These are phyloP conservation scores for Tarenaya hassleriana DNA, from an alignment of 345 rosid genomes.

Conservation along the genomic window DNA sequence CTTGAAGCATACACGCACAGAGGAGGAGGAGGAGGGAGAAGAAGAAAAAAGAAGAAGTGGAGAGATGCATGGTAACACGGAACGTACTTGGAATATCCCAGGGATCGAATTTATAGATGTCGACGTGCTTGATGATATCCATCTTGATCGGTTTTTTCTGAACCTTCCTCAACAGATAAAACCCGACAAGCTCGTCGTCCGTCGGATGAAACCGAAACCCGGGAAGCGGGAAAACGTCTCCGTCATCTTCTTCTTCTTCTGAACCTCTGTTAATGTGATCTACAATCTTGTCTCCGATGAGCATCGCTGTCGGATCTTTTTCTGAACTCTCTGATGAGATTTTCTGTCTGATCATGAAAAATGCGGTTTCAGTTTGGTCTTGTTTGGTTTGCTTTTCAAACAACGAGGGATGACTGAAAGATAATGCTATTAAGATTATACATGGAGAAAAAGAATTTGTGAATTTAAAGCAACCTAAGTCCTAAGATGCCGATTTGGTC, in stretches of 20 bases:
- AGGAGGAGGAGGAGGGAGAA: too few relatives aligned
- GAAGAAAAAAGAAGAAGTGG: neutral
- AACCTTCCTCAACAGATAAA: conserved; percentile 62
- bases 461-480: neutral
- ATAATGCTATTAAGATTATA: conserved; percentile 26
- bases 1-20: too few relatives aligned
- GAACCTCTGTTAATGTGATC: neutral
- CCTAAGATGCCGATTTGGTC: conserved; percentile 23
- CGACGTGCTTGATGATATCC: conserved; percentile 62
- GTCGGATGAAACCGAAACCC: conserved; percentile 93
- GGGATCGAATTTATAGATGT: conserved; percentile 80
- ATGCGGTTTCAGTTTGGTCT: too few relatives aligned
- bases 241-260: conserved; percentile 17
- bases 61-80: conserved; percentile 4
- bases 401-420: conserved; percentile 2
- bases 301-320: neutral
- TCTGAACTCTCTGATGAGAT: too few relatives aligned
- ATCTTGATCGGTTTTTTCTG: conserved; percentile 47
- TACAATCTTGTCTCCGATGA: conserved; percentile 6
- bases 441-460: conserved; percentile 14
- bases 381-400: too few relatives aligned
- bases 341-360: too few relatives aligned
- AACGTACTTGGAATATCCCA: conserved; percentile 92
- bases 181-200: conserved; percentile 81
- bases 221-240: conserved; percentile 46